Conservation (phyloP, 305 asterid species). For the Fraxinus ornus region DNA sequence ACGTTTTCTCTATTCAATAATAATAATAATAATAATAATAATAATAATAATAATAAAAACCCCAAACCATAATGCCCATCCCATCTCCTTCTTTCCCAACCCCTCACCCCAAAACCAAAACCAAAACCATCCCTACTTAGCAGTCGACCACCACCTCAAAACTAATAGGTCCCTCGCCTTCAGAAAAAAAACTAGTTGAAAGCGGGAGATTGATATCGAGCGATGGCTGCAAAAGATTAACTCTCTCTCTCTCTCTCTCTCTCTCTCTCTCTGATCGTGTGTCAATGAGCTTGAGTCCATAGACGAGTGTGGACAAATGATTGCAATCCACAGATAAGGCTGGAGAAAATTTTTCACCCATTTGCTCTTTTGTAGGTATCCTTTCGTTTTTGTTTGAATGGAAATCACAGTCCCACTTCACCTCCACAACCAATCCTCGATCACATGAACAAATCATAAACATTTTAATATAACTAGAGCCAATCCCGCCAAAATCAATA, state of each 20-base stretch:
- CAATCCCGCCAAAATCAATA: conserved; percentile 8
- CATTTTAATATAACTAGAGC: neutral
- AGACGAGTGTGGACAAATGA: conserved; percentile 76
- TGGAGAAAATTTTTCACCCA: conserved; percentile 64
- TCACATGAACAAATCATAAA: conserved; percentile 11
- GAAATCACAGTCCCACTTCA: conserved; percentile 3
- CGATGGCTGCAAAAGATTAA: conserved; percentile 53
- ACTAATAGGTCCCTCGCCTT: no score
- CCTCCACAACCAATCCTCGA: conserved; percentile 11
- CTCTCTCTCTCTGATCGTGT: conserved; percentile 39
- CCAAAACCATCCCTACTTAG: no score
- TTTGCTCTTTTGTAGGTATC: conserved; percentile 42
- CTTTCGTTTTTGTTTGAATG: conserved; percentile 5
- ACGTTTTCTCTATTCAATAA: no score
- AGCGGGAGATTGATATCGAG: conserved; percentile 84
- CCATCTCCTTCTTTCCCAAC: no score
- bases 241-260: conserved; percentile 53
- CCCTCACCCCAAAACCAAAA: no score
- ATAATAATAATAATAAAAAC: no score
- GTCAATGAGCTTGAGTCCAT: conserved; percentile 86
- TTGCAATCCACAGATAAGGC: conserved; percentile 69
- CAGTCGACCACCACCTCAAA: no score
- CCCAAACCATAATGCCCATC: no score
- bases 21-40: no score
- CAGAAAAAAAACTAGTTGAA: conserved; percentile 41